Evolutionary conservation across 129 eudicot species (phyloP).

Genomic region (Saussurea involucrata): DNA sequence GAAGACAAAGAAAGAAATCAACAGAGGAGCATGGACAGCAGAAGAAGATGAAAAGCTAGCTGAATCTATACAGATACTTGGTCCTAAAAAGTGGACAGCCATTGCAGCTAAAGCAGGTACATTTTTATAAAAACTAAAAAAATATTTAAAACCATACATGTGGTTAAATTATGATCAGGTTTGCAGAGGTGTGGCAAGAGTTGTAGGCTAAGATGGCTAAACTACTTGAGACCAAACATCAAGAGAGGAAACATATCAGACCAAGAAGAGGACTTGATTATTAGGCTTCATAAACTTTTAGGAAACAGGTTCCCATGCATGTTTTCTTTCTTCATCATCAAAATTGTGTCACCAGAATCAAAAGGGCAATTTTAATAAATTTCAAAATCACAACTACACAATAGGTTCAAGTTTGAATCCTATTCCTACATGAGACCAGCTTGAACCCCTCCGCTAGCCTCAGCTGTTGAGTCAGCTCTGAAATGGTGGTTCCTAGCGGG

Average conservation of each 20-base stretch:
- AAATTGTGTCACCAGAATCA: background rate
- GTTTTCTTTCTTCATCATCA: background rate
- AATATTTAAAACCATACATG: background rate
- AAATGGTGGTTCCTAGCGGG: too few relatives aligned
- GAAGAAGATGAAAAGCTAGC: conserved; percentile 48
- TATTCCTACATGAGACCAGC: too few relatives aligned
- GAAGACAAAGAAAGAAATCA: conserved; percentile 22
- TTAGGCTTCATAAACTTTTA: conserved; percentile 45
- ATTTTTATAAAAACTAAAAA: background rate
- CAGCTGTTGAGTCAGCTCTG: too few relatives aligned
- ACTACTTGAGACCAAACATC: conserved; percentile 44
- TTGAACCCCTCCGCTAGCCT: too few relatives aligned
- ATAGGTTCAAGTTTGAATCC: too few relatives aligned
- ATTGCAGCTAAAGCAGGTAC: conserved; percentile 45
- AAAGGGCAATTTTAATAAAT: background rate
- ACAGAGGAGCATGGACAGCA: conserved; percentile 40
- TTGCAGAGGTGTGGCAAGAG: conserved; percentile 39
- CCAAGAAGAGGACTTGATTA: conserved; percentile 44
- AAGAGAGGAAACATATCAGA: conserved; percentile 45
- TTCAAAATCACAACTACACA: background rate
- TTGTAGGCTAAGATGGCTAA: conserved; percentile 52
- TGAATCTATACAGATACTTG: conserved; percentile 32
- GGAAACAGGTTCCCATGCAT: conserved; percentile 35
- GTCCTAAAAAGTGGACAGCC: conserved; percentile 36
- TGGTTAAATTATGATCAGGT: background rate